Evolutionary conservation across 1,284 basidiomycete genomes (phyloP).

Genomic region (Fomitopsis betulina): DNA sequence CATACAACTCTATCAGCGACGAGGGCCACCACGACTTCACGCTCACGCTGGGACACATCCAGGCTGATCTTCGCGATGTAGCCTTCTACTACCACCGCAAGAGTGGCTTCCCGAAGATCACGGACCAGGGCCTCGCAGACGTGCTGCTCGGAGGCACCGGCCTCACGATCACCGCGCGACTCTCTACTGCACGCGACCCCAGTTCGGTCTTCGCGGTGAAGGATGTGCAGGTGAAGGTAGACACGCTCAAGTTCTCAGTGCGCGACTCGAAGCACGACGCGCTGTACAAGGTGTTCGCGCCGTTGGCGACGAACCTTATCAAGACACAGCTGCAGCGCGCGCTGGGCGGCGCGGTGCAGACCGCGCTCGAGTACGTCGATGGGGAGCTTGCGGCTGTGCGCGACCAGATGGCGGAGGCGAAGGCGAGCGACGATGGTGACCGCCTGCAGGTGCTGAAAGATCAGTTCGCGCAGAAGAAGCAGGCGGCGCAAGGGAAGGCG

Average conservation of each 20-base stretch:
- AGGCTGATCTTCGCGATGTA: conserved; percentile 90
- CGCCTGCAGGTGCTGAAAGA: conserved; percentile 64
- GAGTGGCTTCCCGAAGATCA: conserved; percentile 75
- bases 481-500: conserved; percentile 32
- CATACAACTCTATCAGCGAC: conserved; percentile 59
- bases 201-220: conserved; percentile 78
- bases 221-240: conserved; percentile 74
- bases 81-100: conserved; percentile 84
- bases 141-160: conserved; percentile 82
- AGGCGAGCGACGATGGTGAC: conserved; percentile 44
- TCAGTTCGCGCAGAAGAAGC: conserved; percentile 48
- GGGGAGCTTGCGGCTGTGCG: conserved; percentile 79
- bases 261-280: conserved; percentile 90
- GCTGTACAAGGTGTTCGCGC: conserved; percentile 79
- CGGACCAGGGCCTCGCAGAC: conserved; percentile 88
- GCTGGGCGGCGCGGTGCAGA: conserved; percentile 70
- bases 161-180: conserved; percentile 58
- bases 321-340: conserved; percentile 91
- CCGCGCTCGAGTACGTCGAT: conserved; percentile 82
- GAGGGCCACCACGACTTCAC: conserved; percentile 66
- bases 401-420: conserved; percentile 71
- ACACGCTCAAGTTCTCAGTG: conserved; percentile 86
- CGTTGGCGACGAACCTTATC: conserved; percentile 74
- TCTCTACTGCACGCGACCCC: conserved; percentile 60
- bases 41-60: conserved; percentile 79